Evolutionary conservation across 768 basidiomycete species (phyloP), one percentile per base, ranked within the genome.

Genomic region (Tylopilus vinaceipallidus): DNA sequence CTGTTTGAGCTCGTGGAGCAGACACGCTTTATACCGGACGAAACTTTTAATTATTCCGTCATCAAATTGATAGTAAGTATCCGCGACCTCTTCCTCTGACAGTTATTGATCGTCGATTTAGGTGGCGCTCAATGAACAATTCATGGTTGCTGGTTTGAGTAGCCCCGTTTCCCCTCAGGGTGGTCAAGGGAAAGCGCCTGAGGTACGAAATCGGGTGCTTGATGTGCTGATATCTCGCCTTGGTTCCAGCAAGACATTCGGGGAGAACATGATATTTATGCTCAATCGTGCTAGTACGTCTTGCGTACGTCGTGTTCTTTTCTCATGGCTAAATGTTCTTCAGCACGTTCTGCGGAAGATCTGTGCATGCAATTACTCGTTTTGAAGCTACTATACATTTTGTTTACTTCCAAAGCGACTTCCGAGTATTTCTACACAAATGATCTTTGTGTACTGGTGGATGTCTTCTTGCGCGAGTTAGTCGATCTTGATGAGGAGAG

Each of bases 261-360:
- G 95, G 4, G 95, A 94, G 72, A 99, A 98, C 65, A 82, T 99
- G 78, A 98, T 99, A 49, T 99, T 98, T 69, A 99, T 99, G 89
- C 74, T 99, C 38, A 98, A 99, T 62, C 84, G 97, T 51, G 89
- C 95, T 38, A 80, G 94, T 95, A 62, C 59, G 89, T 76, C 12
- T 32, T 30, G 16, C 32, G n/a, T 47, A 16, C 7, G 6, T 16
- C n/a, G n/a, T n/a, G 9, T 43, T 27, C 38, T 30, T 50, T 10
- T 48, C 40, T 38, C 34, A 4, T 22, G 4, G n/a, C 52, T 58
- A 36, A 5, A 26, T 38, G 14, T 34, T 45, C n/a, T 14, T n/a
- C 29, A 94, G 93, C 86, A 61, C 82, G 85, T 35, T 88, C 88
- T 0, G 75, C 90, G 7, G 97, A 99, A 61, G 95, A 93, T 62